phyloP scores from a whole-genome alignment of 352 stramenopile genomes.

The Pythium rishiriense region DNA sequence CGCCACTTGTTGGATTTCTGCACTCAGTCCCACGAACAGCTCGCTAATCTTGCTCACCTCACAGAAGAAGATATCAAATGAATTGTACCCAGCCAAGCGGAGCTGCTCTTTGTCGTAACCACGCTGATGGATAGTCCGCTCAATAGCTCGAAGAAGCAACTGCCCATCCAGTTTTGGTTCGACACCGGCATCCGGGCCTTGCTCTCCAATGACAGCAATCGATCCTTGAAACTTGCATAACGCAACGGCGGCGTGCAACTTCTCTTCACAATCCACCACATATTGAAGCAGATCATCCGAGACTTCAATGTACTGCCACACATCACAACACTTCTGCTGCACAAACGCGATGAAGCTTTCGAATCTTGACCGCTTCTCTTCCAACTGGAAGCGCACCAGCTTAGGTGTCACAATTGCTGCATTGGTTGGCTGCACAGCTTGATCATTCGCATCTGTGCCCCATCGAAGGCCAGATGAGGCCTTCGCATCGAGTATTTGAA shows the following conservation, averaged over 20 bases:
- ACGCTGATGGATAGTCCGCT: constrained; percentile 66
- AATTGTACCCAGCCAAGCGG: constrained; percentile 76
- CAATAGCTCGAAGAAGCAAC: constrained; percentile 74
- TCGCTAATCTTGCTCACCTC: constrained; percentile 82
- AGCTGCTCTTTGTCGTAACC: constrained; percentile 82
- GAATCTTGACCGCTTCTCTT: constrained; percentile 73
- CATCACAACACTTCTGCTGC: constrained; percentile 50
- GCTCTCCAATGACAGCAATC: constrained; percentile 40
- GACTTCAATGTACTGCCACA: constrained; percentile 60
- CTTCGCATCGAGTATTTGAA: constrained; percentile 81
- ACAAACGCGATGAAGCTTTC: constrained; percentile 68
- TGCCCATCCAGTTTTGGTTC: constrained; percentile 48
- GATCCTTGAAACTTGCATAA: constrained; percentile 78
- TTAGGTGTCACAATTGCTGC: constrained; percentile 63
- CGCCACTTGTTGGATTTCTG: constrained; percentile 54
- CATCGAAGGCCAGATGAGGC: constrained; percentile 80
- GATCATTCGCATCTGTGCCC: constrained; percentile 41
- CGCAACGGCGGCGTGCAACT: constrained; percentile 70
- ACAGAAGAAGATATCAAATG: constrained; percentile 88
- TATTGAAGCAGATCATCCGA: constrained; percentile 55
- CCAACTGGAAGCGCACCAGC: constrained; percentile 82
- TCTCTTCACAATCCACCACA: constrained; percentile 71
- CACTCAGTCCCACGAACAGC: constrained; percentile 55
- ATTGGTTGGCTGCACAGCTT: not conserved
- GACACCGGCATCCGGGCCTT: constrained; percentile 17